Evolutionary conservation across 768 basidiomycete genomes (phyloP).

Genomic region (Suillus weaverae): DNA sequence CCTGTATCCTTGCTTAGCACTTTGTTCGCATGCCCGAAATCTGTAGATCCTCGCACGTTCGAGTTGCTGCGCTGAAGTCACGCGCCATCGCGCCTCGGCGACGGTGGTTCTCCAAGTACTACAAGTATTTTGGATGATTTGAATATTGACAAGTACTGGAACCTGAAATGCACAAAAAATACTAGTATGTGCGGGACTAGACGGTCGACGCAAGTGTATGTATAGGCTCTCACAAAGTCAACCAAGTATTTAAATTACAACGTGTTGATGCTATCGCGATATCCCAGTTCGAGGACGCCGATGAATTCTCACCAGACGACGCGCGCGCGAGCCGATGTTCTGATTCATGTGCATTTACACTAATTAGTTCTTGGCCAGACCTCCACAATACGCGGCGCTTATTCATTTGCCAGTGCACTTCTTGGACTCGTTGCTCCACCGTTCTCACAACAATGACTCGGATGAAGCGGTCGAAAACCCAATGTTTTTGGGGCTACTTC

Average conservation of each 20-base stretch:
- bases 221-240: background rate
- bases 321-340: background rate
- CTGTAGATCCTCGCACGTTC: background rate
- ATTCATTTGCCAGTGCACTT: background rate
- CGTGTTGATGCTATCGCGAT: background rate
- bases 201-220: too few species aligned
- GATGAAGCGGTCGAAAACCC: background rate
- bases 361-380: too few species aligned
- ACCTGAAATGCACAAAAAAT: background rate
- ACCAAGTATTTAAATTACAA: background rate
- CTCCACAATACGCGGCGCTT: too few species aligned
- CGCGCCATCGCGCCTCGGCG: background rate
- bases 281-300: background rate
- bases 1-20: background rate
- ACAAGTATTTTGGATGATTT: background rate
- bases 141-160: background rate
- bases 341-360: too few species aligned
- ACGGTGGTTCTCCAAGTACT: background rate
- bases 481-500: too few species aligned
- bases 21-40: background rate
- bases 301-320: background rate
- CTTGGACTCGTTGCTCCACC: background rate
- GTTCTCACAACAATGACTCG: background rate
- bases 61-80: background rate
- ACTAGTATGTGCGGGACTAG: background rate